Evolutionary conservation across 2,329 filamentous ascomycete genomes (phyloP).

Genomic region (Kalaharituber pfeilii): DNA sequence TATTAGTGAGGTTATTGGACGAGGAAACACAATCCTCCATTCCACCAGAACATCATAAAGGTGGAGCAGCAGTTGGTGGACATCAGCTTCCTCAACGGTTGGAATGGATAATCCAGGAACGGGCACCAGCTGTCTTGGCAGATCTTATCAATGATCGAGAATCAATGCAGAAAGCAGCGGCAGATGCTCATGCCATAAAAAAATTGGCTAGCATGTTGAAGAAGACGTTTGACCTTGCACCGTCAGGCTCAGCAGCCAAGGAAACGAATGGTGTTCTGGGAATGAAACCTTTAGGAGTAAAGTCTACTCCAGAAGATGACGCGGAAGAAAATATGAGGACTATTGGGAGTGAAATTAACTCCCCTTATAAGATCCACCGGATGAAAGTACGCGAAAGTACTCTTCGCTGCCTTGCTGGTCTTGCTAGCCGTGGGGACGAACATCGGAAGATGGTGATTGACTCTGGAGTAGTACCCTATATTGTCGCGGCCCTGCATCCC

Average conservation of each 20-base stretch:
- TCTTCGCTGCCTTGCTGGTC: slow-evolving; percentile 61
- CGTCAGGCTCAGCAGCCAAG: not conserved
- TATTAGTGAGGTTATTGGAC: slow-evolving; percentile 49
- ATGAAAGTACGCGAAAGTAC: slow-evolving; percentile 60
- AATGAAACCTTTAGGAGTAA: slow-evolving; percentile 33
- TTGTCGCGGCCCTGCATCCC: slow-evolving; percentile 64
- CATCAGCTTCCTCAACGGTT: slow-evolving; percentile 21
- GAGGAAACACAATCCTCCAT: slow-evolving; percentile 30
- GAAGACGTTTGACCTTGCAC: slow-evolving; percentile 42
- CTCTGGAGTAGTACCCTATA: slow-evolving; percentile 59
- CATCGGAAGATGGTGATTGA: slow-evolving; percentile 70
- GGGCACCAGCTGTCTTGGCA: slow-evolving; percentile 57
- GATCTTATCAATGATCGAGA: slow-evolving; percentile 63
- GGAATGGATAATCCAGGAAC: slow-evolving; percentile 44
- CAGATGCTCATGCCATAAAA: slow-evolving; percentile 48
- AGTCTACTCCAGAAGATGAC: slow-evolving; percentile 36
- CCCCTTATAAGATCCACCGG: slow-evolving; percentile 42
- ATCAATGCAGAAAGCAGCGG: slow-evolving; percentile 63
- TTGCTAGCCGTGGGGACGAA: slow-evolving; percentile 65
- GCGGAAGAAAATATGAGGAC: slow-evolving; percentile 16
- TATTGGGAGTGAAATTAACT: slow-evolving; percentile 5
- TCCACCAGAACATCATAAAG: slow-evolving; percentile 26
- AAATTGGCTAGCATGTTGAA: slow-evolving; percentile 47
- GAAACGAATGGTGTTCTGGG: not conserved
- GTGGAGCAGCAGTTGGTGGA: slow-evolving; percentile 13